These are phyloP conservation scores for Phytophthora pluvialis DNA, from an alignment of 352 stramenopile species.

Conservation along the genomic window DNA sequence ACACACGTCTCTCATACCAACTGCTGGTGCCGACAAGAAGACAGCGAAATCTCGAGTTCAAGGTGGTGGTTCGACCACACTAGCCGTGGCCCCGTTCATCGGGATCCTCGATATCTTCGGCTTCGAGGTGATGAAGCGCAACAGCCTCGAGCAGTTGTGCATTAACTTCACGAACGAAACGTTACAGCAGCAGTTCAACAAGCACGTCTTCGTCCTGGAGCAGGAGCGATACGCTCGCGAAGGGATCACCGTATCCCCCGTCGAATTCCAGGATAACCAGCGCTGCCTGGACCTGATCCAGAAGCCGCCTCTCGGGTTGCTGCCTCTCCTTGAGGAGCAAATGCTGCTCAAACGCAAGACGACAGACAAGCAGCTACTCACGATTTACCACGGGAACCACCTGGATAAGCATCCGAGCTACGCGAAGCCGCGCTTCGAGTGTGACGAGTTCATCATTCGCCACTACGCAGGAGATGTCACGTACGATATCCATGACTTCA, in stretches of 20 bases:
- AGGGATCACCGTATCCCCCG: constrained; percentile 73
- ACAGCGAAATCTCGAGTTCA: constrained; percentile 29
- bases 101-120: constrained; percentile 93
- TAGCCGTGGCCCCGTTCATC: constrained; percentile 57
- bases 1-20: constrained; percentile 42
- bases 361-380: constrained; percentile 84
- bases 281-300: constrained; percentile 82
- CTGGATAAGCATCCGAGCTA: constrained; percentile 78
- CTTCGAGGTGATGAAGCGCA: constrained; percentile 90
- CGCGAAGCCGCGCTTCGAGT: constrained; percentile 79
- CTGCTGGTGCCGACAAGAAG: constrained; percentile 14
- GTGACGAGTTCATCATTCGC: constrained; percentile 86
- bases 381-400: constrained; percentile 82
- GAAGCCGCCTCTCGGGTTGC: constrained; percentile 75
- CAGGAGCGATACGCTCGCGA: constrained; percentile 82
- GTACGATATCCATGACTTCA: constrained; percentile 87
- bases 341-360: constrained; percentile 89
- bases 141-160: constrained; percentile 91
- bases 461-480: constrained; percentile 86
- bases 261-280: constrained; percentile 89
- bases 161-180: constrained; percentile 95
- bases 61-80: constrained; percentile 3
- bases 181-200: constrained; percentile 91
- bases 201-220: constrained; percentile 87
- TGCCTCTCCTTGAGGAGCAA: constrained; percentile 89